Conservation (phyloP, 2,329 filamentous ascomycete species). For the Phoma sp. region DNA sequence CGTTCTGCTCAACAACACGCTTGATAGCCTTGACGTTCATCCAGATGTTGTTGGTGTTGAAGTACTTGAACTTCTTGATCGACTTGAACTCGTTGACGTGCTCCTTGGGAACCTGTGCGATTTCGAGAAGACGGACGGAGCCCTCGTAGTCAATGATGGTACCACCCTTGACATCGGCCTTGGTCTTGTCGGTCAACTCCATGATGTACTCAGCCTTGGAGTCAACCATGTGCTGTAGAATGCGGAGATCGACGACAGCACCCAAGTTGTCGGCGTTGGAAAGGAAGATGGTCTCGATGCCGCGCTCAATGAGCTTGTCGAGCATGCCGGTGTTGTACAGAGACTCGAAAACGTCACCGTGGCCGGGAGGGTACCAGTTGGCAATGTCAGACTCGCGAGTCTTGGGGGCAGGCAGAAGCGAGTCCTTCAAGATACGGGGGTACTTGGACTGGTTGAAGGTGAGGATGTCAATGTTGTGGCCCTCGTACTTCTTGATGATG, state of each 20-base stretch:
- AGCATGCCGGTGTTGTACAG: conserved; percentile 99
- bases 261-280: conserved; percentile 99
- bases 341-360: conserved; percentile 99
- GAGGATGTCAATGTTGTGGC: conserved; percentile 98
- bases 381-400: conserved; percentile 83
- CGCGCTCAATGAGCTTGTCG: conserved; percentile 92
- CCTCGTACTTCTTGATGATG: conserved; percentile 99
- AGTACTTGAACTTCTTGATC: conserved; percentile 99
- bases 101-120: conserved; percentile 99
- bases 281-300: conserved; percentile 97
- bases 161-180: conserved; percentile 99
- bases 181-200: conserved; percentile 99
- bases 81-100: conserved; percentile 99
- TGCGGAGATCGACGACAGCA: conserved; percentile 95
- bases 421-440: conserved; percentile 98
- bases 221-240: conserved; percentile 99
- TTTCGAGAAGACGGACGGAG: conserved; percentile 94
- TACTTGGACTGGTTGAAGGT: conserved; percentile 99
- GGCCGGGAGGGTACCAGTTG: conserved; percentile 98
- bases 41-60: conserved; percentile 99
- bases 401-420: conserved; percentile 94
- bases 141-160: conserved; percentile 99
- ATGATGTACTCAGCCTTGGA: conserved; percentile 98
- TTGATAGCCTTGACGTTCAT: conserved; percentile 97
- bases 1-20: conserved; percentile 97